Base-by-base conservation (phyloP, 1,139 yeast species). In the Sugiyamaella neomexicana region DNA sequence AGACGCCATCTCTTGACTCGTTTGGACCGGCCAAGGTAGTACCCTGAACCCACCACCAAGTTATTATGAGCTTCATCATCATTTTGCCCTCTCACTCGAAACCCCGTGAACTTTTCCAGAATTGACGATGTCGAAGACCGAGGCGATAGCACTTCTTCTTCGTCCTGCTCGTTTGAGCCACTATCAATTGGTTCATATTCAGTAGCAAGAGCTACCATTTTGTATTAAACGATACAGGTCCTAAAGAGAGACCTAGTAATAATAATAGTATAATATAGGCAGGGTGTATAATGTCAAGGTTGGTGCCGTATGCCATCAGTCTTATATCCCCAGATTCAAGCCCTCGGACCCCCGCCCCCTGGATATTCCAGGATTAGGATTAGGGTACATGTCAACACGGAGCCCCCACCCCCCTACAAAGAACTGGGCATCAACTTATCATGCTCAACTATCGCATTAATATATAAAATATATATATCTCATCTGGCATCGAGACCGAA, bases 401-500 rank as follows among this genome's bases (percentile, higher is more conserved):
- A 20, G 25, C 25, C 25, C 3, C 25, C 25, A 20, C 25, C 25
- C 25, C 25, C 25, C 25, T 20, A n/a, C n/a, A n/a, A n/a, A n/a
- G 25, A 20, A 20, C 32, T 29, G 10, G 6, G 13, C 13, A 31
- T 31, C 36, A 10, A 31, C 36, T 31, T 31, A 31, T 31, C 25
- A 20, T 20, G 25, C 25, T 20, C 25, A 20, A n/a, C n/a, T 20
- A 20, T 20, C 25, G 25, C 25, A 20, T 20, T 20, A 20, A 20
- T 20, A 20, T 20, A 20, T 20, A 20, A 20, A 3, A 20, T 20
- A 20, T 20, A 20, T 20, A 13, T 13, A 15, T 23, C 17, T 29
- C 55, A 59, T 37, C 59, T 55, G 15, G 81, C 76, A 66, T 82
- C 86, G 41, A 82, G 67, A 1, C 86, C 86, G 65, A 75, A 81